Conservation (phyloP, 495 filamentous ascomycete genomes). For the Lepidopterella palustris region DNA sequence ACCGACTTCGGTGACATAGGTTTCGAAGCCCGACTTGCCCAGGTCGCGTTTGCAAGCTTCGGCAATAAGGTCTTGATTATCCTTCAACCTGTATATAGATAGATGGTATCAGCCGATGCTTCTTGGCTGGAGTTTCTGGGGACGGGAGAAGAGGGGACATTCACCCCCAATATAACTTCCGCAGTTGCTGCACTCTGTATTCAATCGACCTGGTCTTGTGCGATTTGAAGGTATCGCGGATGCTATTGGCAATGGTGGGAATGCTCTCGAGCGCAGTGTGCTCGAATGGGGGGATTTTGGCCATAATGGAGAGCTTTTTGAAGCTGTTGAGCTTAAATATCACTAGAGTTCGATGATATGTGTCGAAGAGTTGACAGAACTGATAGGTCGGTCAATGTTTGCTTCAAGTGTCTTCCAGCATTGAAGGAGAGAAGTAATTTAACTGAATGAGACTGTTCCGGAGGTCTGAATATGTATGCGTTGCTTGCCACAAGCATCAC, state of each 20-base stretch:
- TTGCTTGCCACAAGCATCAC: no score
- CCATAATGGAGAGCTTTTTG: conserved; percentile 20
- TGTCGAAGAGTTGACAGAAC: not conserved
- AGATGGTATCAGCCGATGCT: conserved; percentile 1
- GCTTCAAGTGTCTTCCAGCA: no score
- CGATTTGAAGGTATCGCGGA: conserved; percentile 60
- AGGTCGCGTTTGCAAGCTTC: conserved; percentile 71
- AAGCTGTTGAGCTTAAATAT: not conserved
- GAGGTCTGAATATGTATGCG: no score
- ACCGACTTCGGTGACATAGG: conserved; percentile 59
- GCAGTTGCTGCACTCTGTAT: conserved; percentile 77
- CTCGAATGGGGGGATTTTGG: conserved; percentile 46
- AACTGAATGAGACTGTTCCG: no score
- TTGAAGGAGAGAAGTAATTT: no score
- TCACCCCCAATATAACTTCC: conserved; percentile 89
- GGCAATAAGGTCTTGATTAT: conserved; percentile 61
- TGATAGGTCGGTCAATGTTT: no score
- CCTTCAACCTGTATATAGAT: conserved; percentile 49
- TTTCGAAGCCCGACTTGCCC: conserved; percentile 64
- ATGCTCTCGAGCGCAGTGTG: conserved; percentile 63
- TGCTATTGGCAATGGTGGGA: conserved; percentile 47
- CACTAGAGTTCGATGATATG: not conserved
- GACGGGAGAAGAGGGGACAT: conserved; percentile 8
- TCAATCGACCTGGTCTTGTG: conserved; percentile 75
- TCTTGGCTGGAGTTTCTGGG: not conserved